Percentiles rank a stretch among this genome's conserved stretches.
phyloP scores from a whole-genome alignment of 805 yeast species.

The Pichia deserticola region DNA sequence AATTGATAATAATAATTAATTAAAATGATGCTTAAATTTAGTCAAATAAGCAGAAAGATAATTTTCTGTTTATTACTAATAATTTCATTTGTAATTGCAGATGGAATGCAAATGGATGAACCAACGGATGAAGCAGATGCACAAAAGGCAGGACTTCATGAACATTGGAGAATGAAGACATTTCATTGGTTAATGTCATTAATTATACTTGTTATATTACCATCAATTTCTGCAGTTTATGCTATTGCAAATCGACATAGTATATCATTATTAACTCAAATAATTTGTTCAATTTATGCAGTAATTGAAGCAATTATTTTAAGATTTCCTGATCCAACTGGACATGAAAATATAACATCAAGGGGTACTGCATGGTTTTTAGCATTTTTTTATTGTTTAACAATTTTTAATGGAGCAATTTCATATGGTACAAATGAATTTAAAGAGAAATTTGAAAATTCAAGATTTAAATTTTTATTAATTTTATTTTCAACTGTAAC shows the following conservation, averaged over 20 bases:
- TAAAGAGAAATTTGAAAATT: constrained; percentile 13
- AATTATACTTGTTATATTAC: constrained; percentile 41
- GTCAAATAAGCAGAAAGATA: no score
- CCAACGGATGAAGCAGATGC: constrained; percentile 15
- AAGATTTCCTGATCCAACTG: constrained; percentile 56
- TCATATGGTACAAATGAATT: constrained; percentile 30
- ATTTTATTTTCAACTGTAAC: constrained; percentile 25
- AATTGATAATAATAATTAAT: no score
- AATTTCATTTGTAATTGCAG: neutral
- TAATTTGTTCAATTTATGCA: constrained; percentile 41
- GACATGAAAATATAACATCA: constrained; percentile 61
- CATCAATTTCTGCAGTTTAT: constrained; percentile 48
- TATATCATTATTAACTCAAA: constrained; percentile 39
- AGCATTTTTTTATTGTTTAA: constrained; percentile 36
- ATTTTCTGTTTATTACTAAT: no score
- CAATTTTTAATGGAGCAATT: constrained; percentile 48
- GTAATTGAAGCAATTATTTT: constrained; percentile 49
- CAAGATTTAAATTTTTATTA: constrained; percentile 33
- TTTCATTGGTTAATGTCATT: constrained; percentile 20
- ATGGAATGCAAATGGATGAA: constrained; percentile 16
- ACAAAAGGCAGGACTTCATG: constrained; percentile 8
- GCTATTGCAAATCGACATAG: constrained; percentile 47
- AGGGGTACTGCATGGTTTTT: constrained; percentile 64
- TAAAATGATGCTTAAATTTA: no score
- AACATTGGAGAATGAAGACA: constrained; percentile 35